Evolutionary conservation across 1,284 basidiomycete species (phyloP).

Genomic region (Pseudozyma tsukubaensis): DNA sequence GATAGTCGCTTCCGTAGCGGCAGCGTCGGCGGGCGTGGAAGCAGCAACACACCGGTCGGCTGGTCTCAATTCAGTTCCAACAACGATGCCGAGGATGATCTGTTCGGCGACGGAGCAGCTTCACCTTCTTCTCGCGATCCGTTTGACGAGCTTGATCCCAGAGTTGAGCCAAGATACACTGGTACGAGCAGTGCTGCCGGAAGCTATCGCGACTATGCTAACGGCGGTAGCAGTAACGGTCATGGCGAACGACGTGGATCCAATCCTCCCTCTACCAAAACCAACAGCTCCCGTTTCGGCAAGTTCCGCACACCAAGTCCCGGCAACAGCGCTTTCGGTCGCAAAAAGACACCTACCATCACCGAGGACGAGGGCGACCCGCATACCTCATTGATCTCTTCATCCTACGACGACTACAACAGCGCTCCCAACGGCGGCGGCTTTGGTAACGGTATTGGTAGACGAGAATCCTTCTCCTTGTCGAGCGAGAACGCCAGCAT

Average conservation of each 20-base stretch:
- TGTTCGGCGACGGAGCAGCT: slow-evolving; percentile 15
- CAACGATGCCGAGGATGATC: slow-evolving; percentile 24
- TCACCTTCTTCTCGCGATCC: slow-evolving; percentile 17
- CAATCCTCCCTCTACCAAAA: slow-evolving; percentile 30
- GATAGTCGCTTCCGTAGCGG: slow-evolving; percentile 21
- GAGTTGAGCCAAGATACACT: slow-evolving; percentile 7
- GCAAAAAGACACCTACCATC: slow-evolving; percentile 41
- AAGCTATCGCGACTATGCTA: neutral
- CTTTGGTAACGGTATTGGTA: neutral
- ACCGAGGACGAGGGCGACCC: slow-evolving; percentile 26
- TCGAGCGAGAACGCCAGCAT: slow-evolving; percentile 29
- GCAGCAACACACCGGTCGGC: slow-evolving; percentile 30
- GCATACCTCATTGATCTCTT: slow-evolving; percentile 9
- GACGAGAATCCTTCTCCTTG: slow-evolving; percentile 25
- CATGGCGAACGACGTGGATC: slow-evolving; percentile 18
- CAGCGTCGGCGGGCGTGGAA: slow-evolving; percentile 20
- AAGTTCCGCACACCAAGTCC: slow-evolving; percentile 43
- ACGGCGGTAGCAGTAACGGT: slow-evolving; percentile 17
- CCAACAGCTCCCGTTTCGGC: slow-evolving; percentile 18
- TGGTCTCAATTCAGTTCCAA: slow-evolving; percentile 40
- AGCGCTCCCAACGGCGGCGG: neutral
- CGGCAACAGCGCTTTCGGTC: slow-evolving; percentile 27
- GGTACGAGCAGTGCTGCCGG: neutral
- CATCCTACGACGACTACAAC: slow-evolving; percentile 13
- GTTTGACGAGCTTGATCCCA: slow-evolving; percentile 27